Base-by-base conservation (phyloP, 2,329 filamentous ascomycete genomes). In the Colletotrichum lini region DNA sequence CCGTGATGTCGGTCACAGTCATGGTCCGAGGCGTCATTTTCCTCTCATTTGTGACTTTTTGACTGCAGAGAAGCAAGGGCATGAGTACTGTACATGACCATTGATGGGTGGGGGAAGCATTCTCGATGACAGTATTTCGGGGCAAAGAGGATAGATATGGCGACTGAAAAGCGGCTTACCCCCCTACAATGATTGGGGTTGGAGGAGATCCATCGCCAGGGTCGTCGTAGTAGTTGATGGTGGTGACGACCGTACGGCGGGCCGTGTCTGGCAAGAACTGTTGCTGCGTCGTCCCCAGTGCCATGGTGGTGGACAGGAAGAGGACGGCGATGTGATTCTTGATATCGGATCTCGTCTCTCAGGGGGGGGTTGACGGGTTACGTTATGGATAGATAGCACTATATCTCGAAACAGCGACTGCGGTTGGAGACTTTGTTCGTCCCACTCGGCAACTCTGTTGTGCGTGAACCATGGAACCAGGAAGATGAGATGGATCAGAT, bases 11-110 rank as follows among this genome's bases (percentile, higher is more conserved):
- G 84, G 47, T 90, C 83, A 40, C 81, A 79, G 1, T 90, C 86
- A 68, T 83, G 81, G 0, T 86, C 84, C n/a, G 82, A 42, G 88
- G 84, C 18, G 91, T 86, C 76, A 93, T 88, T 0, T 91, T 93
- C 76, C 93, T 89, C 79, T 93, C 91, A 81, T 93, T 93, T 66
- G 92, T 80, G 50, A 92, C 81, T 12, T 93, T 83, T 21, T 65
- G 73, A 30, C 72, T 75, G 65, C 58, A 12, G 40, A 52, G 35
- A 53, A 30, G 35, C 30, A 47, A 23, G 38, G 26, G n/a, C 53
- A 65, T 66, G 54, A 72, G 70, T 26, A 65, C 26, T 30, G 70
- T 26, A 65, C 35, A 30, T 44, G 47, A 47, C 3, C 42, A 47
- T 13, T 9, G 9, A 38, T 9, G 35, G 2, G 35, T 15, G 8